Evolutionary conservation across 1,284 basidiomycete genomes (phyloP), one percentile per base, ranked within the genome.

Genomic region (Prillingera fragicola): DNA sequence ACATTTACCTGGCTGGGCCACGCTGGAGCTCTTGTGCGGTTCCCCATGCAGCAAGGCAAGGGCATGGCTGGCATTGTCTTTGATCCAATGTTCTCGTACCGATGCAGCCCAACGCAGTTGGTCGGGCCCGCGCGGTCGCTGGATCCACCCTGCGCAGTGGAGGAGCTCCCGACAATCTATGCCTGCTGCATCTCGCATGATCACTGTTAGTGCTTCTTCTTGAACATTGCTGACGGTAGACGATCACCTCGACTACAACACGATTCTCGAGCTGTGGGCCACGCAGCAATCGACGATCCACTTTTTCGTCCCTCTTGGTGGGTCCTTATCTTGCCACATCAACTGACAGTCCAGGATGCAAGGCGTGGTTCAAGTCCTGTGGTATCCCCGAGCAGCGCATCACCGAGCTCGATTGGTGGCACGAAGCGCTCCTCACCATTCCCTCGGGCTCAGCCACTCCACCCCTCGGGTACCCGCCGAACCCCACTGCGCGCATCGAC

Each of bases 341-440:
- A n/a, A n/a, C n/a, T n/a, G n/a, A n/a, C 7, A 8, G 13, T 28
- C 10, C 34, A 63, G 62, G 66, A 8, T 50, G 70, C 3, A 65
- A 60, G 22, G 42, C 55, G 36, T 72, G 67, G 69, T 72, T 72
- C 53, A 50, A 45, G 8, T 35, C 50, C 14, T 62, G 54, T 21
- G 57, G 59, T 7, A 68, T 72, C 31, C 65, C 69, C 0, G 45
- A 46, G 27, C 32, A 50, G n/a, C 52, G 68, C 15, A 45, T 72
- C 10, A 67, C 62, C 23, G 67, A 70, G 50, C 57, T 72, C 14
- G 70, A 72, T 54, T 72, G 70, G 70, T 70, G 63, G 59, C 57
- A 64, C 49, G 69, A 71, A 52, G 52, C 64, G 4, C 38, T 70
- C 24, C 44, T 72, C 2, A 38, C 55, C 7, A 61, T 71, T 46